Conservation (phyloP, 352 stramenopile genomes). For the Phytophthora vignae region DNA sequence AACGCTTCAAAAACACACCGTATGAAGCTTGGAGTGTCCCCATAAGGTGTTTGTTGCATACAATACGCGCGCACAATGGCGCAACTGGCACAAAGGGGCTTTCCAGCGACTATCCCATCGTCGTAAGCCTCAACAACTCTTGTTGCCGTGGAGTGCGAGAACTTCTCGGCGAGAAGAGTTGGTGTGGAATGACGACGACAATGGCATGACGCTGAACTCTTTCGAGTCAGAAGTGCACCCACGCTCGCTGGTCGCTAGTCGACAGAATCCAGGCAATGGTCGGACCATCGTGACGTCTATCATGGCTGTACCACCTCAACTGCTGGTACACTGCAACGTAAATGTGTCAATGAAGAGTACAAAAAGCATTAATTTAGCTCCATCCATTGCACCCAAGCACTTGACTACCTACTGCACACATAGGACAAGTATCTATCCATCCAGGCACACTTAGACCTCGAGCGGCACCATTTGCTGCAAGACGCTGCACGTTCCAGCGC, state of each 20-base stretch:
- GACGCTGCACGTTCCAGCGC: conserved; percentile 56
- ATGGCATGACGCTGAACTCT: conserved; percentile 15
- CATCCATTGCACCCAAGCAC: background rate
- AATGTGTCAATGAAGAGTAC: no score
- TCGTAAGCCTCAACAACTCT: conserved; percentile 7
- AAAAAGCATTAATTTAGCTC: background rate
- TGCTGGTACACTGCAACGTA: background rate
- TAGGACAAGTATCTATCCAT: background rate
- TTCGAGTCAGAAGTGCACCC: conserved; percentile 35
- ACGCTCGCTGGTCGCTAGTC: conserved; percentile 2
- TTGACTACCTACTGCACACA: background rate
- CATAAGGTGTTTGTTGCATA: conserved; percentile 1
- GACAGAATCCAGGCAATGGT: conserved; percentile 34
- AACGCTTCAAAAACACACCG: background rate
- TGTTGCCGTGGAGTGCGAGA: background rate
- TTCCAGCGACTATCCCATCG: conserved; percentile 27
- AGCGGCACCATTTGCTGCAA: conserved; percentile 52
- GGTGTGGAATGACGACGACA: background rate
- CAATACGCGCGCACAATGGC: background rate
- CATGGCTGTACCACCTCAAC: background rate
- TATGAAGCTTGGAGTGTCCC: background rate
- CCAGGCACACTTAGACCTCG: conserved; percentile 28
- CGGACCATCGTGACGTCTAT: conserved; percentile 23
- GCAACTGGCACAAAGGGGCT: conserved; percentile 3
- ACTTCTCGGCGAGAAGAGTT: no score